Evolutionary conservation across 108 stramenopile species (phyloP).

Genomic region (Discostella pseudostelligera): DNA sequence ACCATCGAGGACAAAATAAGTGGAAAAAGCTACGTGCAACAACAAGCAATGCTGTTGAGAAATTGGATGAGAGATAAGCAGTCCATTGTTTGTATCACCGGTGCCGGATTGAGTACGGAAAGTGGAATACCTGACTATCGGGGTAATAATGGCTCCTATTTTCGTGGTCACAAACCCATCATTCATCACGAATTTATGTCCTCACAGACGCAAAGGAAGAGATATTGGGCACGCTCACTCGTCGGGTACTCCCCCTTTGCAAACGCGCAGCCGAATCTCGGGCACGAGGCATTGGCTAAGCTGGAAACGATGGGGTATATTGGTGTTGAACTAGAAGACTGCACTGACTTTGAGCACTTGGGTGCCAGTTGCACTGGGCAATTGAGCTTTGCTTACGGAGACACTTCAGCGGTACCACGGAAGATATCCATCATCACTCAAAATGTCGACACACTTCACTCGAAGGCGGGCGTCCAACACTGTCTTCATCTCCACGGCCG

Average conservation of each 20-base stretch:
- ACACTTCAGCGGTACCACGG: constrained; percentile 1
- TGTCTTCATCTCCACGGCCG: constrained; percentile 94
- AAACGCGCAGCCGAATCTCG: constrained; percentile 69
- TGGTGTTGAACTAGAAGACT: constrained; percentile 58
- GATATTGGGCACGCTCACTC: constrained; percentile 96
- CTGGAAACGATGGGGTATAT: constrained; percentile 76
- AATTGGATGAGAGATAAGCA: constrained; percentile 59
- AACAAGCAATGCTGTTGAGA: constrained; percentile 10
- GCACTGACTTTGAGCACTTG: constrained; percentile 32
- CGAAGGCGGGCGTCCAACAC: constrained; percentile 71
- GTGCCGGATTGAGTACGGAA: constrained; percentile 95
- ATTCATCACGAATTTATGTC: constrained; percentile 92
- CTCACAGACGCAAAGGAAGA: constrained; percentile 55
- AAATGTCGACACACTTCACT: constrained; percentile 96
- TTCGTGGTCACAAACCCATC: constrained; percentile 94
- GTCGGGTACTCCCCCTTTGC: constrained; percentile 85
- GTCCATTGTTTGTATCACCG: constrained; percentile 77
- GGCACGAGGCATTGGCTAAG: constrained; percentile 82
- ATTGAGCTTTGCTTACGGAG: background rate
- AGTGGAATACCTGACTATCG: constrained; percentile 98
- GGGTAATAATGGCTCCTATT: constrained; percentile 91
- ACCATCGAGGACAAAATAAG: background rate
- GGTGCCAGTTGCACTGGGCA: constrained; percentile 16
- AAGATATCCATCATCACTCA: constrained; percentile 85
- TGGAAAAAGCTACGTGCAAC: constrained; percentile 3